A percentile compares a stretch with the other conserved stretches of the same genome.
phyloP scores from a whole-genome alignment of 345 rosid genomes.

The Corchorus capsularis region DNA sequence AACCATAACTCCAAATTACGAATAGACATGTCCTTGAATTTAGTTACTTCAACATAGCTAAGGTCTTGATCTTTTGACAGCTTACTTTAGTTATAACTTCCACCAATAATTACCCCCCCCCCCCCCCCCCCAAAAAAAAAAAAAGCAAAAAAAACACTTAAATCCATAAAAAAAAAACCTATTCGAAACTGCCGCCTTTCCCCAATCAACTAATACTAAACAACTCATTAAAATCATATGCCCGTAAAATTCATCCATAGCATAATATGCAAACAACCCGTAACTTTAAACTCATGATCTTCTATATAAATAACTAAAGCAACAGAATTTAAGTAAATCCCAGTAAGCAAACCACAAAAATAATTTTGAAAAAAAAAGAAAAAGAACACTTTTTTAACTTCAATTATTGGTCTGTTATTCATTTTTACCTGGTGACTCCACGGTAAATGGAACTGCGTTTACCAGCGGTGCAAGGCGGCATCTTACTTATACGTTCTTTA shows the following conservation, averaged over 20 bases:
- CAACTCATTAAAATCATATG: not conserved
- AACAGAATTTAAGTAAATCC: not conserved
- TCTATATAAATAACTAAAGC: not conserved
- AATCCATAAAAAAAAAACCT: not conserved
- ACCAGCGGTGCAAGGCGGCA: slow-evolving; percentile 98
- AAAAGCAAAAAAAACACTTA: slow-evolving; percentile 7
- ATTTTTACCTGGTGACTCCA: slow-evolving; percentile 85
- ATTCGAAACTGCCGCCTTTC: not conserved
- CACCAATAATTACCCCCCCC: slow-evolving; percentile 6
- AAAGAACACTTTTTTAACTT: not conserved
- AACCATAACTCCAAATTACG: not conserved
- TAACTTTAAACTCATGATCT: not conserved
- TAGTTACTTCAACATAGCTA: not conserved
- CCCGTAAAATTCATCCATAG: slow-evolving; percentile 3
- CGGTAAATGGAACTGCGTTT: slow-evolving; percentile 99
- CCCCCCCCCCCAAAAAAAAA: no score
- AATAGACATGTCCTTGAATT: not conserved
- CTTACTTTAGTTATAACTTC: slow-evolving; percentile 1
- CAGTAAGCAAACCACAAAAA: not conserved
- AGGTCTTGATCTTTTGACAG: slow-evolving; percentile 1
- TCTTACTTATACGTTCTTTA: slow-evolving; percentile 96
- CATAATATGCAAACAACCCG: not conserved
- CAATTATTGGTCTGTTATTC: slow-evolving; percentile 1
- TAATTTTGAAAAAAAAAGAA: no score
- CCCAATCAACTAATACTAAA: slow-evolving; percentile 5